Evolutionary conservation across 306 rosid species (phyloP).

Genomic region (Castanopsis chinensis): DNA sequence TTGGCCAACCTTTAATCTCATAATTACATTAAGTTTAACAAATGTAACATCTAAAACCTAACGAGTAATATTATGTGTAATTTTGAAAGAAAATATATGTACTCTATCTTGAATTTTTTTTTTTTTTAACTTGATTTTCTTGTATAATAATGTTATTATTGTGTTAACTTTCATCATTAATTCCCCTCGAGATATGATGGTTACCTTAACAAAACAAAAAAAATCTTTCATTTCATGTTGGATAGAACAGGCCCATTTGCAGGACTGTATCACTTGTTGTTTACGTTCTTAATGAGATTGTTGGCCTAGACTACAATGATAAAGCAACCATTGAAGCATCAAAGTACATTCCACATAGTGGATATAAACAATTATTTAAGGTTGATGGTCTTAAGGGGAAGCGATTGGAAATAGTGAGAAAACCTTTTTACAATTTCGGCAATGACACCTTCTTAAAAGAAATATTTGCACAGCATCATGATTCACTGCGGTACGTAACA

Average conservation of each 20-base stretch:
- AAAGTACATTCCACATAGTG: slow-evolving; percentile 40
- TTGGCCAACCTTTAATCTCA: too few species aligned
- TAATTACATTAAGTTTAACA: too few species aligned
- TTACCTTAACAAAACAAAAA: too few species aligned
- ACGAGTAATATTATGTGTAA: too few species aligned
- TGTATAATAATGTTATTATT: too few species aligned
- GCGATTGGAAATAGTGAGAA: slow-evolving; percentile 32
- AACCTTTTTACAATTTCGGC: slow-evolving; percentile 16
- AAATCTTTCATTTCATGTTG: not conserved
- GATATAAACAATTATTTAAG: slow-evolving; percentile 24
- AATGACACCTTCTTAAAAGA: not conserved
- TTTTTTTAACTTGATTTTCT: too few species aligned
- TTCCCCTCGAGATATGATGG: too few species aligned
- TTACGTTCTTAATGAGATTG: slow-evolving; percentile 48
- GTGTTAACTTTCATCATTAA: too few species aligned
- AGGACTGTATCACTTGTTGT: slow-evolving; percentile 47
- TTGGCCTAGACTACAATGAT: slow-evolving; percentile 33
- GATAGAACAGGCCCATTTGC: slow-evolving; percentile 28
- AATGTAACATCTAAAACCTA: too few species aligned
- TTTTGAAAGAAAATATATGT: too few species aligned
- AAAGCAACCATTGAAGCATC: slow-evolving; percentile 20
- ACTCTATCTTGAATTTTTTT: too few species aligned
- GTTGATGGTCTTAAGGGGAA: slow-evolving; percentile 27
- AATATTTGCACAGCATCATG: slow-evolving; percentile 20
- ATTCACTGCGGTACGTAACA: slow-evolving; percentile 20